These are phyloP conservation scores for Diospyros kaki DNA, from an alignment of 148 eudicot species.

Conservation along the genomic window DNA sequence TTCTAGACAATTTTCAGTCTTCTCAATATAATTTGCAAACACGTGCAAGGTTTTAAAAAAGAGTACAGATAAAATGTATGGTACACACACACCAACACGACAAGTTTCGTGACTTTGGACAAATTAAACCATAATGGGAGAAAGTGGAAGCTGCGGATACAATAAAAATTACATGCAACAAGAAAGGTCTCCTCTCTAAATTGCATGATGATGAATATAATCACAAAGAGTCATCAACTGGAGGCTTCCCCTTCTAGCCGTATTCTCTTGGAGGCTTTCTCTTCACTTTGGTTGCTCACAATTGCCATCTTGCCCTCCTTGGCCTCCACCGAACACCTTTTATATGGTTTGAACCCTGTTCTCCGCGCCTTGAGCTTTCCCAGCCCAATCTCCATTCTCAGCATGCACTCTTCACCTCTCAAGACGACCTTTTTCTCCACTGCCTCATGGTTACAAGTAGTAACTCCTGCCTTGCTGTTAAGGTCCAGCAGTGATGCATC, in stretches of 20 bases:
- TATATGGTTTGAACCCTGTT: constrained; percentile 96
- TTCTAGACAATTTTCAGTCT: too few species aligned
- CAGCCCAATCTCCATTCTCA: constrained; percentile 37
- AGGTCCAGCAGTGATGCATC: constrained; percentile 40
- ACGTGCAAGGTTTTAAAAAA: background rate
- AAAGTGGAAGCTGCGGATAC: background rate
- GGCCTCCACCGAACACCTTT: constrained; percentile 86
- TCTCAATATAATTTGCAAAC: too few species aligned
- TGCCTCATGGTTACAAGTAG: constrained; percentile 28
- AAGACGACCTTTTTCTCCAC: constrained; percentile 22
- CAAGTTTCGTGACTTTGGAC: constrained; percentile 18
- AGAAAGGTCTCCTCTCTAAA: constrained; percentile 17
- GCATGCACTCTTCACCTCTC: constrained; percentile 33
- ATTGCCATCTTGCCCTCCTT: constrained; percentile 45
- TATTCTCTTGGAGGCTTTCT: constrained; percentile 66
- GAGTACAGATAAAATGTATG: background rate
- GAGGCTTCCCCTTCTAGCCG: constrained; percentile 73
- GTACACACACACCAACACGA: constrained; percentile 16
- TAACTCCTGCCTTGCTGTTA: constrained; percentile 40
- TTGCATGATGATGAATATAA: constrained; percentile 13
- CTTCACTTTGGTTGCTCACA: constrained; percentile 48
- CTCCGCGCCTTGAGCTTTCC: constrained; percentile 47
- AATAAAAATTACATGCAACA: constrained; percentile 21
- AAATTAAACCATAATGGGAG: constrained; percentile 12
- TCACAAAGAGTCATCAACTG: constrained; percentile 26